phyloP scores from a whole-genome alignment of 2,329 filamentous ascomycete genomes.

The Uncinocarpus reesii region DNA sequence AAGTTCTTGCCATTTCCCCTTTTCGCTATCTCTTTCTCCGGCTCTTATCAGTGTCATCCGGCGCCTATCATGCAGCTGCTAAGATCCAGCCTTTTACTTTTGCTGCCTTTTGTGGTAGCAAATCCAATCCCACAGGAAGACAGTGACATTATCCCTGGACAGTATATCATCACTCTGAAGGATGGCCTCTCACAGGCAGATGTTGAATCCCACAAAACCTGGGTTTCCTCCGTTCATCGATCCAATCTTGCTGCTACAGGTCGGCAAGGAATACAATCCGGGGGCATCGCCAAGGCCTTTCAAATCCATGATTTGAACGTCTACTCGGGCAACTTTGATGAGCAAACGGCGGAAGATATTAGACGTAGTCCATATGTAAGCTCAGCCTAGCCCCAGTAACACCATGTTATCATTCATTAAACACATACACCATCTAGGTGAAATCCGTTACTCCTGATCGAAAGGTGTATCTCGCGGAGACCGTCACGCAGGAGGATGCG shows the following conservation, averaged over 20 bases:
- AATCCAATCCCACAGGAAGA: neutral
- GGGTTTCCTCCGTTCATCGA: constrained; percentile 9
- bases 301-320: constrained; percentile 11
- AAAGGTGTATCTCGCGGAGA: constrained; percentile 6
- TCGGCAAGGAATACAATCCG: constrained; percentile 1
- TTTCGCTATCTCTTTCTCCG: too few relatives aligned
- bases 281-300: constrained; percentile 11
- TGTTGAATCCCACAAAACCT: constrained; percentile 8
- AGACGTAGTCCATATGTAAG: constrained; percentile 10
- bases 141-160: constrained; percentile 10
- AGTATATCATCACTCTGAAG: constrained; percentile 13
- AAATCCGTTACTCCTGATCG: constrained; percentile 10
- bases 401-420: too few relatives aligned
- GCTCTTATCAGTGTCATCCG: too few relatives aligned
- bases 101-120: constrained; percentile 7
- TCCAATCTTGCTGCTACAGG: constrained; percentile 8
- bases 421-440: neutral
- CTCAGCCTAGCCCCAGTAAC: neutral
- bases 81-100: neutral
- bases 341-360: constrained; percentile 8
- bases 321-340: constrained; percentile 13
- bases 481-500: constrained; percentile 1
- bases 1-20: too few relatives aligned
- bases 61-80: constrained; percentile 3
- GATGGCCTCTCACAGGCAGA: constrained; percentile 8